A percentile compares a stretch with the other conserved stretches of the same genome.
These are phyloP conservation scores for Aureobasidium zeae DNA, from an alignment of 2,329 filamentous ascomycete species.

Conservation along the genomic window DNA sequence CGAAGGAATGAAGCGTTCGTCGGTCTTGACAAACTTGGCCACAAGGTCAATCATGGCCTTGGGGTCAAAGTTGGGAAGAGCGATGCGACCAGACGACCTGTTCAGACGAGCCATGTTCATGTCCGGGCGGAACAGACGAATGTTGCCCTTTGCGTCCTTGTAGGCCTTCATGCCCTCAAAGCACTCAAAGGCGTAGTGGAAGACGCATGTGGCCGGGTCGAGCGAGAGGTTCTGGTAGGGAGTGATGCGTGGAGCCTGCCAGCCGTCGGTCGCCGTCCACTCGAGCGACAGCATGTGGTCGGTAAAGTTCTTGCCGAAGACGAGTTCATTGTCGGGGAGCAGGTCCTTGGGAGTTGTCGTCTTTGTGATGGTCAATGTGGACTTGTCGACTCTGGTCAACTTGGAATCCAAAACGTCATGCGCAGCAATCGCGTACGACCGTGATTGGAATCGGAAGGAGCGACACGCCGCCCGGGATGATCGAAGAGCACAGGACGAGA, in stretches of 20 bases:
- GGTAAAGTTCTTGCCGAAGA: constrained; percentile 88
- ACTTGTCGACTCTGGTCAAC: constrained; percentile 64
- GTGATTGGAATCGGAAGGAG: background rate
- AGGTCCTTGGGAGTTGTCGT: constrained; percentile 67
- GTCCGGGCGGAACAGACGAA: constrained; percentile 86
- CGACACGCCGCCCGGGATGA: constrained; percentile 20
- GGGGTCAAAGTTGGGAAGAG: constrained; percentile 75
- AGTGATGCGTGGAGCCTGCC: constrained; percentile 71
- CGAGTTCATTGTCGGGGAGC: constrained; percentile 65
- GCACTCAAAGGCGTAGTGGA: constrained; percentile 96
- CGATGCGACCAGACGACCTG: constrained; percentile 82
- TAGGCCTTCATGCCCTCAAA: constrained; percentile 99
- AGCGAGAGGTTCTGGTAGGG: constrained; percentile 97
- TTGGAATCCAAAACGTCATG: constrained; percentile 41
- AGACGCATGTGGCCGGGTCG: constrained; percentile 91
- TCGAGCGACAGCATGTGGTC: constrained; percentile 96
- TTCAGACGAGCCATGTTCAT: constrained; percentile 96
- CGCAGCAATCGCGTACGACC: constrained; percentile 41
- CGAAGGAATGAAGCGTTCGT: constrained; percentile 82
- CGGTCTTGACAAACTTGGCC: constrained; percentile 66
- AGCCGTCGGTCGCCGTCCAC: constrained; percentile 80
- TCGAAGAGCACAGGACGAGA: constrained; percentile 13
- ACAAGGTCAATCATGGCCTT: constrained; percentile 72
- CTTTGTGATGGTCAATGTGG: constrained; percentile 63
- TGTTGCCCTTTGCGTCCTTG: constrained; percentile 68